Conservation (phyloP, 805 yeast genomes). For the Lipomyces lipofer region DNA sequence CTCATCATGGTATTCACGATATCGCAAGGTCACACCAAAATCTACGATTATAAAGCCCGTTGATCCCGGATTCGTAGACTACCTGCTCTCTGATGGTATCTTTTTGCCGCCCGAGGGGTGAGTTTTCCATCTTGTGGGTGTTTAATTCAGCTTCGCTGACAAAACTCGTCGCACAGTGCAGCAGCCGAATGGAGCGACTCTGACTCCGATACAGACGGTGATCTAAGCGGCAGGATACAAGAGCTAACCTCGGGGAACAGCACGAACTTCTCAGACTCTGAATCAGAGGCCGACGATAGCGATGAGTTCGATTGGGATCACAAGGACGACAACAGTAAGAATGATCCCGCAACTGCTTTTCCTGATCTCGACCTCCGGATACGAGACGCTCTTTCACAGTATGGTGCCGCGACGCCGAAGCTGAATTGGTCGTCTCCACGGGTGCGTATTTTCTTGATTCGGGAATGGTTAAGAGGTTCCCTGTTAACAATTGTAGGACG, state of each 20-base stretch:
- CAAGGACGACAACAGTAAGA: slow-evolving; percentile 29
- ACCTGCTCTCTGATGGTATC: slow-evolving; percentile 68
- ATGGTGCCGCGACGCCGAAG: slow-evolving; percentile 76
- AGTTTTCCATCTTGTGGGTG: no score
- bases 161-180: slow-evolving; percentile 3
- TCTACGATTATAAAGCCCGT: slow-evolving; percentile 56
- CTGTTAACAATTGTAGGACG: slow-evolving; percentile 58
- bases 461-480: not conserved
- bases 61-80: slow-evolving; percentile 59
- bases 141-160: no score
- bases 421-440: slow-evolving; percentile 95
- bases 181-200: slow-evolving; percentile 29
- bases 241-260: not conserved
- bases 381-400: slow-evolving; percentile 46
- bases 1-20: slow-evolving; percentile 59
- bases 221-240: slow-evolving; percentile 49
- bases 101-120: slow-evolving; percentile 52
- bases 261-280: not conserved
- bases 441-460: slow-evolving; percentile 3
- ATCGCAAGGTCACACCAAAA: slow-evolving; percentile 51
- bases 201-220: slow-evolving; percentile 39
- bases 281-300: slow-evolving; percentile 54
- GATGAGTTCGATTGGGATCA: slow-evolving; percentile 59
- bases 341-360: slow-evolving; percentile 54
- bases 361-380: slow-evolving; percentile 60